Evolutionary conservation across 345 rosid genomes (phyloP).

Genomic region (Brassica carinata): DNA sequence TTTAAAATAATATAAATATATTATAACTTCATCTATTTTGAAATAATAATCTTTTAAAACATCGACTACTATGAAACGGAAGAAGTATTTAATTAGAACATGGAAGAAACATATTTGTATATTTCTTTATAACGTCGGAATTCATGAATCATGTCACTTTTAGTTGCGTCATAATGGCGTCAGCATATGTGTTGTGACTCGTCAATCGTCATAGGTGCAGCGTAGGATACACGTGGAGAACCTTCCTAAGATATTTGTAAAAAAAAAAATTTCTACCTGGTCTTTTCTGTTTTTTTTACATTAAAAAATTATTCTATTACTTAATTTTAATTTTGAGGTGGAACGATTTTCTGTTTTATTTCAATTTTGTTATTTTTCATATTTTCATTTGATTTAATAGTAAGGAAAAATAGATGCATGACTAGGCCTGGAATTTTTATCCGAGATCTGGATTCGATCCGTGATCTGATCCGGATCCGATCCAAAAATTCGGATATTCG

Average conservation of each 20-base stretch:
- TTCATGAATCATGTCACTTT: constrained; percentile 4
- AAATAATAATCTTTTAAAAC: no score
- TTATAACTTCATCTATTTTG: no score
- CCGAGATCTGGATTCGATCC: no score
- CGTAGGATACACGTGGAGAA: constrained; percentile 43
- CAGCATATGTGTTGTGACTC: constrained; percentile 27
- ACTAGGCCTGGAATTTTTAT: no score
- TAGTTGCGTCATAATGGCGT: constrained; percentile 29
- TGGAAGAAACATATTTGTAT: no score
- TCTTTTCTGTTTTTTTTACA: background rate
- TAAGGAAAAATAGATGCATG: background rate
- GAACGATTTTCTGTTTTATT: background rate
- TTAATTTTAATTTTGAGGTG: no score
- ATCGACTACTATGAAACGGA: no score
- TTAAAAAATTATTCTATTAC: no score
- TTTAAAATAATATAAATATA: no score
- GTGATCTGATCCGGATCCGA: no score
- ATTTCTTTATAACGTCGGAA: background rate
- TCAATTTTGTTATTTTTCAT: background rate
- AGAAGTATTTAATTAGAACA: no score
- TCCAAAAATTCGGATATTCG: no score
- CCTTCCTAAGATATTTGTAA: constrained; percentile 24
- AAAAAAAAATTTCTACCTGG: constrained; percentile 11
- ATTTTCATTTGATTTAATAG: constrained; percentile 1
- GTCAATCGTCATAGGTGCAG: constrained; percentile 33